phyloP scores from a whole-genome alignment of 2,329 filamentous ascomycete species.

The Fusarium verrucosum region DNA sequence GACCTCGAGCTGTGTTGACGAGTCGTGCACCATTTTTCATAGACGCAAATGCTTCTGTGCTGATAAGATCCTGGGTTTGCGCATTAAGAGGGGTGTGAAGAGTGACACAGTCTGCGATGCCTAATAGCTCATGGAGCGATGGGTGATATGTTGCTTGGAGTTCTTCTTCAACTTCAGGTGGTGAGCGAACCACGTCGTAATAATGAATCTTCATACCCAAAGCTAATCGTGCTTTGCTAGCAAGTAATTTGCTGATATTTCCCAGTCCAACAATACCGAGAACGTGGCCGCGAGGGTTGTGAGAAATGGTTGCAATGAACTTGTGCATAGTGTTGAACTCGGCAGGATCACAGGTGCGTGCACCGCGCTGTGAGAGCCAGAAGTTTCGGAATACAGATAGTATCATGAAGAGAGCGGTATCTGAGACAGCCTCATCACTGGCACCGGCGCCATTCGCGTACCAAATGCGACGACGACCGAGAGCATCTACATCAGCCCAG shows the following conservation, averaged over 20 bases:
- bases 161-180: constrained; percentile 44
- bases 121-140: constrained; percentile 42
- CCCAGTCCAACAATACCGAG: constrained; percentile 64
- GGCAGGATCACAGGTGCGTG: constrained; percentile 29
- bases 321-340: constrained; percentile 32
- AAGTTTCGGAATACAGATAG: constrained; percentile 61
- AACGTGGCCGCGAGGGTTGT: constrained; percentile 58
- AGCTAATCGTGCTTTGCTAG: constrained; percentile 54
- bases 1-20: constrained; percentile 63
- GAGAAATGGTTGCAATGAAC: constrained; percentile 50
- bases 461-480: constrained; percentile 52
- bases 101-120: constrained; percentile 47
- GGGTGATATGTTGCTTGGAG: constrained; percentile 46
- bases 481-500: constrained; percentile 65
- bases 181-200: constrained; percentile 53
- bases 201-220: constrained; percentile 66
- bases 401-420: constrained; percentile 55
- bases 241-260: constrained; percentile 57
- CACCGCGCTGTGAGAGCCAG: constrained; percentile 50
- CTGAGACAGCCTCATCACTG: constrained; percentile 55
- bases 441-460: constrained; percentile 56
- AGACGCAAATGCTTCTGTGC: constrained; percentile 32
- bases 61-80: constrained; percentile 30
- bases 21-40: constrained; percentile 60
- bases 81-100: constrained; percentile 46